phyloP scores from a whole-genome alignment of 345 rosid species.

The Brassica juncea region DNA sequence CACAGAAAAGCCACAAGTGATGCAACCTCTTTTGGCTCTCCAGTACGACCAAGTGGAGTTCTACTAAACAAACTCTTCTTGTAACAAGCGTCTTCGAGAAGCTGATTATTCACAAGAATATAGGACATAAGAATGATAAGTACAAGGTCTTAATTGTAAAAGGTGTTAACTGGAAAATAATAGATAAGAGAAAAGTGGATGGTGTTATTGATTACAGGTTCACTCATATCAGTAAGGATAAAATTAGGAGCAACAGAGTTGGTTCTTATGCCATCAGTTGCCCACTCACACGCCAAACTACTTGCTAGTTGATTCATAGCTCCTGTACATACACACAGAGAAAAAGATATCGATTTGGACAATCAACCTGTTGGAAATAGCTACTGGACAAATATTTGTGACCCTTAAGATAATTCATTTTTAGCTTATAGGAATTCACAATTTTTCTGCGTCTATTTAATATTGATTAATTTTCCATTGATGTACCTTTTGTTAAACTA shows the following conservation, averaged over 20 bases:
- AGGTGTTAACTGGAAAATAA: not conserved
- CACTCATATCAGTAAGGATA: slow-evolving; percentile 46
- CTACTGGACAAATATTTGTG: too few relatives aligned
- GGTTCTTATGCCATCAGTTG: slow-evolving; percentile 55
- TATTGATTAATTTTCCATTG: not conserved
- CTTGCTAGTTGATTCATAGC: slow-evolving; percentile 55
- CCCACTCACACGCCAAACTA: slow-evolving; percentile 73
- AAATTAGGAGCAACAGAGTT: slow-evolving; percentile 55
- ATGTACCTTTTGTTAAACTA: slow-evolving; percentile 44
- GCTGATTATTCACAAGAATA: slow-evolving; percentile 6
- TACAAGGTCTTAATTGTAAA: not conserved
- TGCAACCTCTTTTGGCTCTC: slow-evolving; percentile 54
- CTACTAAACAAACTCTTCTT: slow-evolving; percentile 19
- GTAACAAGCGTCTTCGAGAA: not conserved
- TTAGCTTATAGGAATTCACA: not conserved
- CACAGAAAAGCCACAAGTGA: slow-evolving; percentile 52
- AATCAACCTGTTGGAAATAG: not conserved
- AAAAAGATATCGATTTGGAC: not conserved
- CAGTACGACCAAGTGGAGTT: slow-evolving; percentile 51
- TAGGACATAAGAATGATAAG: not conserved
- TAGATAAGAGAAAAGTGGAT: not conserved
- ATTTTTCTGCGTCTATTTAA: not conserved
- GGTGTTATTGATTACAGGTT: not conserved
- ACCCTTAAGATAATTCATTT: not conserved
- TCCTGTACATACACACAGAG: slow-evolving; percentile 11